Conservation (phyloP, 2,329 filamentous ascomycete genomes). For the Dothiorella sarmentorum region DNA sequence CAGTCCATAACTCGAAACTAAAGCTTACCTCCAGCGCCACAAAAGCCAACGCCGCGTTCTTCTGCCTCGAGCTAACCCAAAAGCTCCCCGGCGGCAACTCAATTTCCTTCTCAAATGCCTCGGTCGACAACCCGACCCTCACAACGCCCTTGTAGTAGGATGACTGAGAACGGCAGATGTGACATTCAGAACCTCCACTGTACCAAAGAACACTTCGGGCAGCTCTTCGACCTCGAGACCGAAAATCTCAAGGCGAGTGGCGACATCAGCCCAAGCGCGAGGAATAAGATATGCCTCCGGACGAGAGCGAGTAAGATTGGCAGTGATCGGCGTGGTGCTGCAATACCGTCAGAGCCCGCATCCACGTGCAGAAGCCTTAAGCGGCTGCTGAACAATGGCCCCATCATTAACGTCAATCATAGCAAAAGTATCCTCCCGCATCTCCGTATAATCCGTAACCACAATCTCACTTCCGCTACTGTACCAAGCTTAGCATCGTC, state of each 20-base stretch:
- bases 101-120: conserved; percentile 26
- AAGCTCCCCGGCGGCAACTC: conserved; percentile 34
- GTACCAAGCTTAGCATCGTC: conserved; percentile 26
- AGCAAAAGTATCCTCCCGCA: conserved; percentile 31
- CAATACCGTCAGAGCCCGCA: not conserved
- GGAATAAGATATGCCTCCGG: conserved; percentile 38
- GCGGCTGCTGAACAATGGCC: conserved; percentile 31
- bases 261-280: conserved; percentile 34
- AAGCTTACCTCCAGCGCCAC: conserved; percentile 37
- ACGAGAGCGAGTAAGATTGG: conserved; percentile 33
- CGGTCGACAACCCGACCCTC: conserved; percentile 32
- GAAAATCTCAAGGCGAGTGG: conserved; percentile 30
- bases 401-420: conserved; percentile 34
- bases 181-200: conserved; percentile 35
- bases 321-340: conserved; percentile 33
- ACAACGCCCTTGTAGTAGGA: conserved; percentile 36
- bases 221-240: conserved; percentile 34
- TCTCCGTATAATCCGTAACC: conserved; percentile 31
- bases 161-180: conserved; percentile 26
- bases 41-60: conserved; percentile 37
- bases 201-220: conserved; percentile 27
- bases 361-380: conserved; percentile 16
- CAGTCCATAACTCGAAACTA: too few species aligned
- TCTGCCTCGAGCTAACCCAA: conserved; percentile 33
- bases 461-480: conserved; percentile 30